Evolutionary conservation across 345 rosid species (phyloP).

Genomic region (Rhizophora apiculata): DNA sequence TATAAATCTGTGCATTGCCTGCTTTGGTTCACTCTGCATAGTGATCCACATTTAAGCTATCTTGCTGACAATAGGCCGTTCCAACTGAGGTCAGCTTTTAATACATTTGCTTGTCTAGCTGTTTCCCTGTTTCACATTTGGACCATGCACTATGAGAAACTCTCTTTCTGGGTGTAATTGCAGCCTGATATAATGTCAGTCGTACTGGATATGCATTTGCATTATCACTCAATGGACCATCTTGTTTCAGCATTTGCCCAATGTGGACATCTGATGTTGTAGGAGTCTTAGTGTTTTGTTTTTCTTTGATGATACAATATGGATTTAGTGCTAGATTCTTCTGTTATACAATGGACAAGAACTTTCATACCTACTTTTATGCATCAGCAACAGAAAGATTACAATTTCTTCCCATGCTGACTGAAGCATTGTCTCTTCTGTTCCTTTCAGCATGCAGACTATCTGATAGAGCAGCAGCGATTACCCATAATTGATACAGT

Average conservation of each 20-base stretch:
- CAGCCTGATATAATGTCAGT: neutral
- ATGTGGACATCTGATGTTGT: neutral
- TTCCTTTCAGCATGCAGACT: slow-evolving; percentile 65
- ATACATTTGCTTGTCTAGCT: neutral
- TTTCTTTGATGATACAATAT: neutral
- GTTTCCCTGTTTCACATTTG: neutral
- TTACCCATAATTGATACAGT: slow-evolving; percentile 54
- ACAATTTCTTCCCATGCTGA: neutral
- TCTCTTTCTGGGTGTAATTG: neutral
- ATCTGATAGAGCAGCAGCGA: slow-evolving; percentile 54
- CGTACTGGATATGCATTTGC: too few relatives aligned
- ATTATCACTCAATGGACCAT: neutral
- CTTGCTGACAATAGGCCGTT: neutral
- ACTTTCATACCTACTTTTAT: neutral
- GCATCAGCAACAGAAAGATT: neutral
- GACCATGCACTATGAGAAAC: neutral
- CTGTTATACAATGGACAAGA: neutral
- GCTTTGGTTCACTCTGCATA: neutral
- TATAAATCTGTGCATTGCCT: neutral
- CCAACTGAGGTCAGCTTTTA: neutral
- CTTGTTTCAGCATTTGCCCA: neutral
- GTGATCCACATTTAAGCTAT: neutral
- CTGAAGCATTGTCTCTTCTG: slow-evolving; percentile 6
- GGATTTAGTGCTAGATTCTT: slow-evolving; percentile 3
- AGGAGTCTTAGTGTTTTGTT: neutral